Evolutionary conservation across 805 yeast species (phyloP).

Genomic region (Lachancea thermotolerans): DNA sequence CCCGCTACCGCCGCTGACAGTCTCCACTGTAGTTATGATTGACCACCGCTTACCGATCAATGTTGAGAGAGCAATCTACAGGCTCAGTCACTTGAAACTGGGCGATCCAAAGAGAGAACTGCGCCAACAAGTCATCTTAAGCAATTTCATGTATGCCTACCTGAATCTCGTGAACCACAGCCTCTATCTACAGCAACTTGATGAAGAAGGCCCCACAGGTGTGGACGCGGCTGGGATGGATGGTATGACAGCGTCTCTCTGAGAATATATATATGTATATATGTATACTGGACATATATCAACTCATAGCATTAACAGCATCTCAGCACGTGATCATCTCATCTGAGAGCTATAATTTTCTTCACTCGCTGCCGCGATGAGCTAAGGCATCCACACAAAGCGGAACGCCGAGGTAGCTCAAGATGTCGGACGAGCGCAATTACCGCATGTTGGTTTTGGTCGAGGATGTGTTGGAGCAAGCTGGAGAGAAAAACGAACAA

Average conservation of each 20-base stretch:
- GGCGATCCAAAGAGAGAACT: slow-evolving; percentile 91
- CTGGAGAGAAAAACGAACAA: slow-evolving; percentile 2
- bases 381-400: background rate
- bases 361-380: background rate
- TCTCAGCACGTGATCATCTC: background rate
- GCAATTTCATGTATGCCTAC: slow-evolving; percentile 97
- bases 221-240: background rate
- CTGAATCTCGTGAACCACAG: slow-evolving; percentile 92
- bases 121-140: slow-evolving; percentile 83
- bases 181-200: slow-evolving; percentile 61
- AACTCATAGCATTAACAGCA: background rate
- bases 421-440: slow-evolving; percentile 17
- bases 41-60: slow-evolving; percentile 88
- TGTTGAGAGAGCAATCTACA: slow-evolving; percentile 91
- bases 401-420: background rate
- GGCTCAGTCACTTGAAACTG: slow-evolving; percentile 84
- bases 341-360: background rate
- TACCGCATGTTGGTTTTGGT: slow-evolving; percentile 29
- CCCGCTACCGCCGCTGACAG: slow-evolving; percentile 75
- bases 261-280: too few species aligned
- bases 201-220: slow-evolving; percentile 24
- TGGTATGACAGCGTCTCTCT: too few species aligned
- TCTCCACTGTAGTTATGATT: slow-evolving; percentile 70
- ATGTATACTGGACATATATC: background rate
- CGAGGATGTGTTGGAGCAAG: slow-evolving; percentile 19